Evolutionary conservation across 177 flowering plant genomes (phyloP).

Genomic region (Vitis hybrid): DNA sequence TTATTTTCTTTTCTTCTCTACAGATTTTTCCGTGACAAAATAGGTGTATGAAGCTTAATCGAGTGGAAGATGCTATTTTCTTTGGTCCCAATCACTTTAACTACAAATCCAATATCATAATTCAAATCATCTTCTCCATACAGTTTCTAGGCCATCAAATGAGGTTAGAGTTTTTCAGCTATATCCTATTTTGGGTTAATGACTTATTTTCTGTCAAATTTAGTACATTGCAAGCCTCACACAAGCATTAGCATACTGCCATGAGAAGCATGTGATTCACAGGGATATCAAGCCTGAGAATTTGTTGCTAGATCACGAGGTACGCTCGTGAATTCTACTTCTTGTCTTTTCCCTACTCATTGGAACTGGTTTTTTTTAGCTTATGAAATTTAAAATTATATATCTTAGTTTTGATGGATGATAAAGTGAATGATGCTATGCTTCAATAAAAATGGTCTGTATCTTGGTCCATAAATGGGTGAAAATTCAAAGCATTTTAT

Average conservation of each 20-base stretch:
- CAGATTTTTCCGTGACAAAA: no score
- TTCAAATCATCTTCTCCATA: neutral
- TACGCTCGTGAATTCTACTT: slow-evolving; percentile 17
- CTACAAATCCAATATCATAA: neutral
- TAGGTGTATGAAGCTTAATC: no score
- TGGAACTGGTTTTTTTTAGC: neutral
- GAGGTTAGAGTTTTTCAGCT: neutral
- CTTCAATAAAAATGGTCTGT: no score
- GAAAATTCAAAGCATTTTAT: no score
- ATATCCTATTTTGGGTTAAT: neutral
- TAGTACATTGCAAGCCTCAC: slow-evolving; percentile 90
- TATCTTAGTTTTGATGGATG: no score
- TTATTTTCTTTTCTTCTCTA: no score
- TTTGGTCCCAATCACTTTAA: no score
- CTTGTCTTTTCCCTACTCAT: neutral
- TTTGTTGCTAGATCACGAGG: slow-evolving; percentile 91
- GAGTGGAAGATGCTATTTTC: neutral
- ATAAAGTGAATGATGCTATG: no score
- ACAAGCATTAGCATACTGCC: slow-evolving; percentile 85
- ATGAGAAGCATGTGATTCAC: slow-evolving; percentile 86
- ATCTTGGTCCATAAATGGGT: no score
- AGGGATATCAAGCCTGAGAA: slow-evolving; percentile 98
- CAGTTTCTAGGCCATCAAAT: neutral
- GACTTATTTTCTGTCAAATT: slow-evolving; percentile 4
- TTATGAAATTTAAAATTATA: no score